Evolutionary conservation across 176 grass and related monocot genomes (phyloP), one percentile per base, ranked within the genome.

Genomic region (Puccinellia tenuiflora): DNA sequence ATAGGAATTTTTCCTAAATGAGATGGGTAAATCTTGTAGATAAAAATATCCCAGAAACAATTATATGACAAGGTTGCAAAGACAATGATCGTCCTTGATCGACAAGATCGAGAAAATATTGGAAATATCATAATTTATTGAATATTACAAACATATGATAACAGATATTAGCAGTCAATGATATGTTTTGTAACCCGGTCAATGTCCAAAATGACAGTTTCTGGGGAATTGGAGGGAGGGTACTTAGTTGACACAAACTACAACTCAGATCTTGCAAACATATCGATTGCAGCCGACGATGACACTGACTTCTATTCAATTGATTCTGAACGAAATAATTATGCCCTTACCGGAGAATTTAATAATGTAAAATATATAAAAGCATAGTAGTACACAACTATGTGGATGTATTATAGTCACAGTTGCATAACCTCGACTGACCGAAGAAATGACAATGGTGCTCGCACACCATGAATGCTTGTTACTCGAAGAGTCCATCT

Each of bases 401-500:
- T 80, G 18, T 80, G 53, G 11, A 80, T 21, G 81, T 34, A 82
- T 84, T 86, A 34, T 73, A 16, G 68, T 60, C 34, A 29, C 4
- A 17, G 40, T 70, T 80, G 17, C 42, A 83, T 64, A 90, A 98
- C 96, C 96, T 95, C 85, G 48, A 98, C 59, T 61, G 96, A 98
- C 45, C 87, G 87, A 59, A 98, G 89, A 91, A 98, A 98, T 22
- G 92, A 71, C 73, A 98, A 82, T 45, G 90, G 88, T 78, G 92
- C 92, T 90, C 83, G 90, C 75, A 88, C 69, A 48, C 96, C 96
- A 91, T 98, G 96, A 76, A 87, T 85, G 62, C 96, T 98, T 68
- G 76, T 91, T 79, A 98, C 86, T 80, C 90, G 87, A 38, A 98
- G 64, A 50, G 84, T 93, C 96, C 96, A 98, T 93, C 90, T 91